Evolutionary conservation across 768 basidiomycete species (phyloP), one percentile per base, ranked within the genome.

Genomic region (Agrocybe pediades): DNA sequence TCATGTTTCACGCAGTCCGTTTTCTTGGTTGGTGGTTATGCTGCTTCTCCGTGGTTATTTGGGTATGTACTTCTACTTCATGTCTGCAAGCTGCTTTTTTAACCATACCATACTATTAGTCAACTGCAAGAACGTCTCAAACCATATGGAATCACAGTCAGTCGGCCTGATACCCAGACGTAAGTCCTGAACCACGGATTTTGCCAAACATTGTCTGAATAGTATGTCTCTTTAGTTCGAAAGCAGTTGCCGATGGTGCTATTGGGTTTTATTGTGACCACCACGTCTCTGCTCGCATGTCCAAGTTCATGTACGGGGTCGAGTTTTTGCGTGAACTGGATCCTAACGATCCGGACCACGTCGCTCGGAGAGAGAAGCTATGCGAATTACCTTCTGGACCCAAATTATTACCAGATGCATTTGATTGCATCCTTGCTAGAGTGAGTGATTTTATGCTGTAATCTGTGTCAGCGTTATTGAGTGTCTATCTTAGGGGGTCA

Each of bases 191-290:
- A 19, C 53, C 42, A 49, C 49, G 46, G 54, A 33, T 43, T 30
- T 7, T 27, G 44, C 25, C 15, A 21, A 17, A 24, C 41, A 54
- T n/a, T 24, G 44, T 16, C 5, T n/a, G 11, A 24, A 17, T 20
- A 23, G 26, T 36, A 24, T 23, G 25, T 26, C 6, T 45, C 20
- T 47, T 20, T 58, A 91, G 89, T 13, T 90, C 90, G 16, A 92
- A 92, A 68, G 90, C 90, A 3, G 89, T 91, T 6, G 88, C 90
- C 25, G 88, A 92, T 57, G 90, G 90, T 21, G 88, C 89, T 1
- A 82, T 92, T 57, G 88, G 88, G 24, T 92, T 91, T 68, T 91
- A 90, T 68, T 88, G 86, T 59, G 90, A 91, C 62, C 90, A 91
- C 56, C 86, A 90, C 60, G 90, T 92, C 51, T 87, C 87, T 4